Evolutionary conservation across 2,329 filamentous ascomycete genomes (phyloP).

Genomic region (Sclerotinia borealis): DNA sequence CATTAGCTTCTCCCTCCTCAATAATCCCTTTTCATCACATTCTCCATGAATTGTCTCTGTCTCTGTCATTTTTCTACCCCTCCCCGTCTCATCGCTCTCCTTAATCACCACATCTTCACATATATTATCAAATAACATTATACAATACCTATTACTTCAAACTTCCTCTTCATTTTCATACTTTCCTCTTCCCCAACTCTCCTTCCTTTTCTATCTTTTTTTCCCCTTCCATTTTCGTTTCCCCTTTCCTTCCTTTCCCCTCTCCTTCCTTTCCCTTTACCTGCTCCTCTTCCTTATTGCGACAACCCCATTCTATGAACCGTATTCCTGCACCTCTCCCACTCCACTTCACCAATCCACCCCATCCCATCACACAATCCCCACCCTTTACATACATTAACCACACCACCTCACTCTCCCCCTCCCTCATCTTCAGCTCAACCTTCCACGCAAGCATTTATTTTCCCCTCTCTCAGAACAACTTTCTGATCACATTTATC

Average conservation of each 20-base stretch:
- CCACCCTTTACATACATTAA: too few species aligned
- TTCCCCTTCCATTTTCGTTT: too few species aligned
- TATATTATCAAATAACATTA: conserved; percentile 62
- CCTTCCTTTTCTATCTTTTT: background rate
- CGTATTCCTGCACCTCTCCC: conserved; percentile 60
- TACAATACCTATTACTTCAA: conserved; percentile 55
- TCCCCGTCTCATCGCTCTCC: conserved; percentile 52
- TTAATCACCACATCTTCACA: conserved; percentile 52
- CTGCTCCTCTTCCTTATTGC: too few species aligned
- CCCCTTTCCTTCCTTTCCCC: background rate
- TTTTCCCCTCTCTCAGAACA: conserved; percentile 57
- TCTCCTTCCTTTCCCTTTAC: background rate
- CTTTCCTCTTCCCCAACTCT: conserved; percentile 31
- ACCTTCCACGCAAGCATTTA: conserved; percentile 54
- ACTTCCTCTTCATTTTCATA: conserved; percentile 26
- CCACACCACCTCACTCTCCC: conserved; percentile 53
- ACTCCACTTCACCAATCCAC: too few species aligned
- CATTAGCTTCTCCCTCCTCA: conserved; percentile 16
- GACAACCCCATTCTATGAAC: conserved; percentile 54
- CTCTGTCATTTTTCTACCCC: too few species aligned
- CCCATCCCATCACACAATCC: conserved; percentile 61
- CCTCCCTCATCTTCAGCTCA: conserved; percentile 46
- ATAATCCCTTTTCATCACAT: conserved; percentile 52
- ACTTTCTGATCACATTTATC: conserved; percentile 57
- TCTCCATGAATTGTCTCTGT: conserved; percentile 55